Evolutionary conservation across 192 early-diverging fungal species (phyloP).

Genomic region (Podochytrium sp.): DNA sequence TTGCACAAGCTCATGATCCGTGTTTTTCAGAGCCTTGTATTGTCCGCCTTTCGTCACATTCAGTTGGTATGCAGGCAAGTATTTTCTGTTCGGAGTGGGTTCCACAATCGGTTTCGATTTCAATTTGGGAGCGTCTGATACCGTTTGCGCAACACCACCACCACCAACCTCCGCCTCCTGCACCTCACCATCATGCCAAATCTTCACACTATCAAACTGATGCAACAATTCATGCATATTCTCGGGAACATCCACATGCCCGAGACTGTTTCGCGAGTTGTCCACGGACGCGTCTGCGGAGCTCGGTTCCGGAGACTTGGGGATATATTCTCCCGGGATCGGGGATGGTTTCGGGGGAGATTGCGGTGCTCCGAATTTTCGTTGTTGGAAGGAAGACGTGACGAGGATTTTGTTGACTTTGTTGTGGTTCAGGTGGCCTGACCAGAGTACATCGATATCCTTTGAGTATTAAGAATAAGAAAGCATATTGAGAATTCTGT

Average conservation of each 20-base stretch:
- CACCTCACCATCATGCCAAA: background rate
- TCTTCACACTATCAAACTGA: constrained; percentile 46
- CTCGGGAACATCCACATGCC: constrained; percentile 25
- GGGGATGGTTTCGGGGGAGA: background rate
- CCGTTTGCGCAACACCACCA: background rate
- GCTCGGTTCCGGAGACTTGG: background rate
- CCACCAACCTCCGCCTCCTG: constrained; percentile 6
- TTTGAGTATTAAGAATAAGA: background rate
- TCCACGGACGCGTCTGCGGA: background rate
- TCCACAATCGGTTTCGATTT: background rate
- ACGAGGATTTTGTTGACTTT: constrained; percentile 35
- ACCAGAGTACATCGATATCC: constrained; percentile 37
- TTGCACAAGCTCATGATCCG: constrained; percentile 38
- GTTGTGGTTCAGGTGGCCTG: constrained; percentile 47
- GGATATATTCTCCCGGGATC: constrained; percentile 1
- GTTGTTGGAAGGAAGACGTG: constrained; percentile 14
- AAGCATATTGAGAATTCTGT: background rate
- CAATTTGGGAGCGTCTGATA: background rate
- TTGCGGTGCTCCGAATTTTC: constrained; percentile 1
- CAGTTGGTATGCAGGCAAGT: constrained; percentile 34
- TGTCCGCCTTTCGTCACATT: constrained; percentile 40
- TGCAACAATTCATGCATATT: constrained; percentile 37
- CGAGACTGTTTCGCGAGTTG: constrained; percentile 10
- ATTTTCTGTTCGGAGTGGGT: constrained; percentile 15
- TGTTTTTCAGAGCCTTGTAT: constrained; percentile 28